Conservation (phyloP, 1,284 basidiomycete species). For the Xerocomus amazonicus region DNA sequence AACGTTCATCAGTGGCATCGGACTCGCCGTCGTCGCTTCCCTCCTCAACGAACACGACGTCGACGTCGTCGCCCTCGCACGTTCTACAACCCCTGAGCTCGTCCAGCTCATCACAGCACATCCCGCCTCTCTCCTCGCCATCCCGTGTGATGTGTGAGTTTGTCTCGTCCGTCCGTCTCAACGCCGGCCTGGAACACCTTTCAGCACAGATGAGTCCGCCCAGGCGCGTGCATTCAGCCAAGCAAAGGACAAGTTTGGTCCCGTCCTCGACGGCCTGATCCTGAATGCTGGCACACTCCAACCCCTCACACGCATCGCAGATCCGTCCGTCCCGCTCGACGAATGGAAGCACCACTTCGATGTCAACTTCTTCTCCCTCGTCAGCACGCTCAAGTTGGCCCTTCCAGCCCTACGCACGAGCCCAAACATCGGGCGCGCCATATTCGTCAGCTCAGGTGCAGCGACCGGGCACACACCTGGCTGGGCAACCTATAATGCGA, state of each 20-base stretch:
- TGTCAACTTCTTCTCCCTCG: constrained; percentile 80
- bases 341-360: constrained; percentile 71
- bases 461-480: constrained; percentile 63
- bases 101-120: constrained; percentile 47
- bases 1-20: constrained; percentile 63
- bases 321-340: constrained; percentile 36
- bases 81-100: constrained; percentile 64
- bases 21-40: constrained; percentile 65
- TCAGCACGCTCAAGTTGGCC: constrained; percentile 60
- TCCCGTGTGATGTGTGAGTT: constrained; percentile 74
- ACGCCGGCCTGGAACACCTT: constrained; percentile 7
- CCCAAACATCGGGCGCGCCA: constrained; percentile 57
- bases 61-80: constrained; percentile 73
- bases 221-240: constrained; percentile 49
- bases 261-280: constrained; percentile 66
- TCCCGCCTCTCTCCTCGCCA: constrained; percentile 43
- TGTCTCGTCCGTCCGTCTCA: neutral
- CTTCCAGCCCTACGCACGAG: constrained; percentile 68
- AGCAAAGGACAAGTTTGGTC: constrained; percentile 50
- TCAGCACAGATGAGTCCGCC: constrained; percentile 56
- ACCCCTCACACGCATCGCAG: constrained; percentile 44
- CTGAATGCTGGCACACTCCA: constrained; percentile 76
- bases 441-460: constrained; percentile 82
- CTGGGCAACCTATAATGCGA: constrained; percentile 79
- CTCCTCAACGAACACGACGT: constrained; percentile 60